Base-by-base conservation (phyloP, 495 filamentous ascomycete species). In the Tuber microsphaerosporum region DNA sequence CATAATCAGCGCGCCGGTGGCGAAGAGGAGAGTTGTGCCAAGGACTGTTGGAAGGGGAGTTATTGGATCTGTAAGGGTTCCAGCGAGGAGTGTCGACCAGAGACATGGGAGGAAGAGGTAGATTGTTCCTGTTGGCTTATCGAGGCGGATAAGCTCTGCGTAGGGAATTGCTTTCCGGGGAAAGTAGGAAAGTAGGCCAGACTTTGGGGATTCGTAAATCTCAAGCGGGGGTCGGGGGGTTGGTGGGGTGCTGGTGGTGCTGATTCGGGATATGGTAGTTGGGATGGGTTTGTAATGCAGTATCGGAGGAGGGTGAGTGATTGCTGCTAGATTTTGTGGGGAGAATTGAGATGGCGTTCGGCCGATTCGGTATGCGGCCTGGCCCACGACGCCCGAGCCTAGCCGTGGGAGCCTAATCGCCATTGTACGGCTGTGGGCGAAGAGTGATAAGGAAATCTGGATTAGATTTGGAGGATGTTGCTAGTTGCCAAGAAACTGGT, bases 91-190 rank as follows among this genome's bases (percentile, higher is more conserved):
- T 0, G 94, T 97, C 46, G 93, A 96, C 85, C 94, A 99, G 48
- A 96, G 87, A 81, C 94, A 97, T 22, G 95, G 95, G 81, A 97
- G 93, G 87, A 91, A 97, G 43, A 99, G 91, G 84, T 98, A 98
- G 85, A 95, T 94, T 68, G 94, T 93, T 79, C 95, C 95, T 0
- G 92, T 90, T 37, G 95, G 95, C 85, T 98, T 98, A 85, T 99
- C 94, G 78, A 98, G 89, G 22, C 95, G 91, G 78, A 93, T 87
- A 31, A 99, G 88, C 81, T 99, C 95, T n/a, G 92, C 95, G 81
- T 97, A 97, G 3, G 95, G 95, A 73, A 97, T 87, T 88, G 91
- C 91, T 74, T 91, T 88, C 22, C 81, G 72, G 12, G 95, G 95
- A 45, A 99, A 87, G 70, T 84, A 85, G 3, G 94, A 93, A 73